These are phyloP conservation scores for Juncus inflexus DNA, from an alignment of 176 grass and related monocot genomes.

Conservation along the genomic window DNA sequence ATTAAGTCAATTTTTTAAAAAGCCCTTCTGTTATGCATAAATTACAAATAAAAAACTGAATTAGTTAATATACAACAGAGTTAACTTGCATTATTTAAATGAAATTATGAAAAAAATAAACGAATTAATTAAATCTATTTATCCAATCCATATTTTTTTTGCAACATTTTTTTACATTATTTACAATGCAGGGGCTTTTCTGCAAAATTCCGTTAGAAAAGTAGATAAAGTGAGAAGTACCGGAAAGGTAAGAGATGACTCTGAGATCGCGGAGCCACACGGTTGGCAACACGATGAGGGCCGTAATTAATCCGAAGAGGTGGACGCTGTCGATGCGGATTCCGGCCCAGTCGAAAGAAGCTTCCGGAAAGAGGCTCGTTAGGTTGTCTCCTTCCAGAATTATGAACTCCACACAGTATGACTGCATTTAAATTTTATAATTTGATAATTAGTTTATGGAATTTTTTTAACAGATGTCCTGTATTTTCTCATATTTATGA, in stretches of 20 bases:
- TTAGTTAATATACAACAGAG: background rate
- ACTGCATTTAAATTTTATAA: no score
- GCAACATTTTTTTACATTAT: background rate
- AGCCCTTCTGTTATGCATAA: no score
- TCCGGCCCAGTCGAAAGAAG: constrained; percentile 50
- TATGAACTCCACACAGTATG: constrained; percentile 97
- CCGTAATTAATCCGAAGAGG: constrained; percentile 71
- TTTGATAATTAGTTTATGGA: no score
- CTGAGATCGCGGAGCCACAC: constrained; percentile 85
- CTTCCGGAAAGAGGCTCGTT: constrained; percentile 58
- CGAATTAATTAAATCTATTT: background rate
- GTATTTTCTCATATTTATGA: background rate
- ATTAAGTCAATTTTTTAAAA: no score
- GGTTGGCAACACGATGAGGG: constrained; percentile 73
- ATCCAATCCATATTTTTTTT: no score
- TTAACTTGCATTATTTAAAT: constrained; percentile 12
- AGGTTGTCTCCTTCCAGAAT: constrained; percentile 94
- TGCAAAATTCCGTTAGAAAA: constrained; percentile 13
- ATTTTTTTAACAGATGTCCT: no score
- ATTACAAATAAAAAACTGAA: background rate
- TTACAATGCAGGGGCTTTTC: background rate
- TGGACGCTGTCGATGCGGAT: constrained; percentile 62
- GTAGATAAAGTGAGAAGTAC: constrained; percentile 31
- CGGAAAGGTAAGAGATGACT: constrained; percentile 87
- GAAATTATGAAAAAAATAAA: constrained; percentile 6